A percentile compares a stretch with the other conserved stretches of the same genome.
Conservation (phyloP, 2,329 filamentous ascomycete genomes). For the Triangularia setosa region DNA sequence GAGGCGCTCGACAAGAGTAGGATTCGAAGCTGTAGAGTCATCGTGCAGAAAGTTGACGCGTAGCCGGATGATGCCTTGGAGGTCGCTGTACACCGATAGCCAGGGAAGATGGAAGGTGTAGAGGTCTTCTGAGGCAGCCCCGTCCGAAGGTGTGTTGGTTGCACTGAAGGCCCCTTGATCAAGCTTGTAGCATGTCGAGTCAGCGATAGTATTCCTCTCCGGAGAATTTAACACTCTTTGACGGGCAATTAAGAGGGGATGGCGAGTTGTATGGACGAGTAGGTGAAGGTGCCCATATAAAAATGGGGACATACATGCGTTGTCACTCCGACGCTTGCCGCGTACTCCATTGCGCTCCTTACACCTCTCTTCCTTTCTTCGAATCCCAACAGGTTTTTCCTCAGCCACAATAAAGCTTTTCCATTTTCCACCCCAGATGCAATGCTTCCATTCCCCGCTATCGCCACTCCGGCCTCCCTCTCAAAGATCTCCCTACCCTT, state of each 20-base stretch:
- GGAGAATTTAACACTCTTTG: too few species aligned
- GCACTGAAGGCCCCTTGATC: conserved; percentile 30
- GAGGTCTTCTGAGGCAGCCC: conserved; percentile 27
- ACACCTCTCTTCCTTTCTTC: conserved; percentile 26
- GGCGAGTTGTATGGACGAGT: too few species aligned
- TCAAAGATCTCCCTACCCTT: conserved; percentile 19
- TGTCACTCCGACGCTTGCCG: conserved; percentile 27
- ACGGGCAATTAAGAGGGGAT: too few species aligned
- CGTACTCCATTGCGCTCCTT: conserved; percentile 29
- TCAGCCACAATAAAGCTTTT: conserved; percentile 26
- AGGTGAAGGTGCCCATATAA: neutral
- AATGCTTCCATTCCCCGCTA: conserved; percentile 25
- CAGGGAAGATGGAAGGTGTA: conserved; percentile 28
- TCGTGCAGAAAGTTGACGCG: conserved; percentile 30
- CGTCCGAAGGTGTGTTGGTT: conserved; percentile 25
- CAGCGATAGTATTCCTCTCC: too few species aligned
- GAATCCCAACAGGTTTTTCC: conserved; percentile 21
- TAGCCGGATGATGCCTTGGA: conserved; percentile 22
- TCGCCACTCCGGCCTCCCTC: conserved; percentile 1
- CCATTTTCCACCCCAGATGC: conserved; percentile 25
- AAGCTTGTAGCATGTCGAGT: conserved; percentile 7
- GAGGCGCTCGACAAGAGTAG: conserved; percentile 25
- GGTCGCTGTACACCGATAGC: conserved; percentile 25
- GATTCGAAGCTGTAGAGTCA: conserved; percentile 20
- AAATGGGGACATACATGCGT: conserved; percentile 20